Conservation (phyloP, 345 rosid genomes). For the Salix udensis region DNA sequence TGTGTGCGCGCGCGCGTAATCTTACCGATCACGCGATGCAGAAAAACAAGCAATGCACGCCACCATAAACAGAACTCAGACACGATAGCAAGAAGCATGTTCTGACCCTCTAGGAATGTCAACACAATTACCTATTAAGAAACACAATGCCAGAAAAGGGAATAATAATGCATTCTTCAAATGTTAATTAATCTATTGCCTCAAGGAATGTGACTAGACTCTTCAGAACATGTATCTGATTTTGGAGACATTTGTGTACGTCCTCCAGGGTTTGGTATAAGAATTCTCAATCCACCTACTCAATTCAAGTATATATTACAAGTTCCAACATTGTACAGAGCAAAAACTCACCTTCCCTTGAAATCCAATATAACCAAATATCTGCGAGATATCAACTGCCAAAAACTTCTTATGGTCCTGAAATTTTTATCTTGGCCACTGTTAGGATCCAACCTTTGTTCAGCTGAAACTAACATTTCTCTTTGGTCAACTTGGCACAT, state of each 20-base stretch:
- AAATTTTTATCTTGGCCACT: not conserved
- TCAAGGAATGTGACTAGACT: not conserved
- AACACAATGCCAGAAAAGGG: not conserved
- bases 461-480: constrained; percentile 3
- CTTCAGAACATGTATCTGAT: not conserved
- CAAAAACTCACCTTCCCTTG: constrained; percentile 14
- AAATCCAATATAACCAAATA: constrained; percentile 3
- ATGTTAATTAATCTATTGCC: constrained; percentile 3
- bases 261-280: not conserved
- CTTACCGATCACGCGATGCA: not conserved
- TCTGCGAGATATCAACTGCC: not conserved
- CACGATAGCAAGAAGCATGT: not conserved
- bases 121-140: not conserved
- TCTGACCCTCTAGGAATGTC: not conserved
- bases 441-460: not conserved
- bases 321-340: constrained; percentile 12
- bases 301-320: constrained; percentile 33
- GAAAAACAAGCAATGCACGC: no score
- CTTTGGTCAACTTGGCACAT: constrained; percentile 2
- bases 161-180: not conserved
- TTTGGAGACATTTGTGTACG: not conserved
- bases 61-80: not conserved
- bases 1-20: accelerated
- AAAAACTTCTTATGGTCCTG: not conserved
- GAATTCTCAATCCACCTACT: not conserved